Conservation (phyloP, 2,329 filamentous ascomycete genomes). For the Fonsecaea multimorphosa region DNA sequence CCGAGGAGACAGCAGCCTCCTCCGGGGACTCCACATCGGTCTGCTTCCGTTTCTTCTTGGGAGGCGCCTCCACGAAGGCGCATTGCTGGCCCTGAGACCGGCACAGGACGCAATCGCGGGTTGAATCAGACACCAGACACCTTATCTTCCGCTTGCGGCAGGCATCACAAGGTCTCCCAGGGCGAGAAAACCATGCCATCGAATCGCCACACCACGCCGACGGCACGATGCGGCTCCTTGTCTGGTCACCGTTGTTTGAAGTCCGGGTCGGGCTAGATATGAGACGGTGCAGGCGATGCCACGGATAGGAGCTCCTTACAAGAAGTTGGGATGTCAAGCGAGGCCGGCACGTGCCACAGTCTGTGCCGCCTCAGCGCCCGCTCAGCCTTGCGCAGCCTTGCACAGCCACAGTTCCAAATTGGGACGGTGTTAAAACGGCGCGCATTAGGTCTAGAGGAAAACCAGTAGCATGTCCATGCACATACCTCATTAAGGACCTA, state of each 20-base stretch:
- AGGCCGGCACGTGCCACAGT: no score
- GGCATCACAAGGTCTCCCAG: slow-evolving; percentile 22
- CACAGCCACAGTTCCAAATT: no score
- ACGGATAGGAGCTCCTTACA: no score
- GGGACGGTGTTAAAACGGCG: no score
- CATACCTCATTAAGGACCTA: no score
- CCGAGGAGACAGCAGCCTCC: slow-evolving; percentile 13
- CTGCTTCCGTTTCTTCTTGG: slow-evolving; percentile 27
- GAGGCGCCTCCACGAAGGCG: slow-evolving; percentile 15
- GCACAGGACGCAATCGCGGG: slow-evolving; percentile 12
- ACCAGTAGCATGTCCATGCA: no score
- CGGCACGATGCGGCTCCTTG: background rate
- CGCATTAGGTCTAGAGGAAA: no score
- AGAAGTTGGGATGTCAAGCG: no score
- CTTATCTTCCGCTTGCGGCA: slow-evolving; percentile 17
- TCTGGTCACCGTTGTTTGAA: background rate
- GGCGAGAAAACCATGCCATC: slow-evolving; percentile 17
- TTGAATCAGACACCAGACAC: slow-evolving; percentile 15
- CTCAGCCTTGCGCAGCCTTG: no score
- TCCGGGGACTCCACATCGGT: slow-evolving; percentile 5
- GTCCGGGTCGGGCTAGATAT: background rate
- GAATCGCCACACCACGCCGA: background rate
- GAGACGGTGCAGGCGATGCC: background rate
- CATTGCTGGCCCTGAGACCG: slow-evolving; percentile 15
- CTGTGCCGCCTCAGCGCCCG: no score